Conservation (phyloP, 148 eudicot species). For the Heliosperma pusillum region DNA sequence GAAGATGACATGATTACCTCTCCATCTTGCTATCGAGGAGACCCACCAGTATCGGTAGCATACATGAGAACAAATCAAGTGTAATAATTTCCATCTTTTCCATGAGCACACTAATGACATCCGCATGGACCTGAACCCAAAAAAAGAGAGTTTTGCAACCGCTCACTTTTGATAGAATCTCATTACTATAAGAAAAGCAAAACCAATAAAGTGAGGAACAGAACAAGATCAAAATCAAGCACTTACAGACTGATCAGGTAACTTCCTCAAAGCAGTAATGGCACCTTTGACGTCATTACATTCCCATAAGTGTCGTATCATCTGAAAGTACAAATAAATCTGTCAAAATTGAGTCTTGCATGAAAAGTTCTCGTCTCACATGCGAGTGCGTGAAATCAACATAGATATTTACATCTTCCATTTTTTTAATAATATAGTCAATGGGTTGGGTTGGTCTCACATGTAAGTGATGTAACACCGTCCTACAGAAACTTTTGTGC, state of each 20-base stretch:
- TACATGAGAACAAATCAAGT: slow-evolving; percentile 74
- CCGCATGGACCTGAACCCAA: slow-evolving; percentile 80
- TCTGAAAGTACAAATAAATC: slow-evolving; percentile 39
- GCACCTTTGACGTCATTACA: slow-evolving; percentile 80
- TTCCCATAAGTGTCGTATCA: slow-evolving; percentile 82
- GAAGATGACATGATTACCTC: slow-evolving; percentile 43
- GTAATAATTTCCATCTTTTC: slow-evolving; percentile 72
- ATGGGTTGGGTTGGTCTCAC: no score
- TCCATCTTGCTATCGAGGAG: slow-evolving; percentile 83
- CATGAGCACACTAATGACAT: slow-evolving; percentile 60
- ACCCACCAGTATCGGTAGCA: slow-evolving; percentile 72
- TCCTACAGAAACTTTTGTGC: no score
- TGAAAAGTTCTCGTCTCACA: no score
- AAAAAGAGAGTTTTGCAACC: slow-evolving; percentile 6
- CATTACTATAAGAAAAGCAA: background rate
- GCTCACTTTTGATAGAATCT: slow-evolving; percentile 2
- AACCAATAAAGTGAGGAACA: slow-evolving; percentile 1
- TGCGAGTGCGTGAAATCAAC: no score
- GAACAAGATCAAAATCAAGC: slow-evolving; percentile 10
- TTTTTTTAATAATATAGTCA: no score
- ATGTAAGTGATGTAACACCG: no score
- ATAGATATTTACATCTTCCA: no score
- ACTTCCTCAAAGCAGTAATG: slow-evolving; percentile 56
- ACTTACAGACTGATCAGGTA: slow-evolving; percentile 90
- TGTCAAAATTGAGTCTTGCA: background rate